Base-by-base conservation (phyloP, 306 rosid species). In the Cucurbita argyrosperma region DNA sequence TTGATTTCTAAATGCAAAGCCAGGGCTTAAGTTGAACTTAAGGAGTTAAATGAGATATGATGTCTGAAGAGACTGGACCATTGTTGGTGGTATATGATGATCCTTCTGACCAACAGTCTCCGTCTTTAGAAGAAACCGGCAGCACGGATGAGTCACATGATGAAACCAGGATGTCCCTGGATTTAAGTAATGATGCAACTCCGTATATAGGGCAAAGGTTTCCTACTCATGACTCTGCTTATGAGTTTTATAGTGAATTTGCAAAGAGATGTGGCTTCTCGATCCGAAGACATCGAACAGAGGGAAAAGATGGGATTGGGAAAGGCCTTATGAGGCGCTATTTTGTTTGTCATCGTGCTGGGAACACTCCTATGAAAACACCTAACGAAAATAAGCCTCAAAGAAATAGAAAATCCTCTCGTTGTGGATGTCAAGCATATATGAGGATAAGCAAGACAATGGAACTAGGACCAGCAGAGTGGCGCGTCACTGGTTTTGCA, bases 321-420 rank as follows among this genome's bases (percentile, higher is more conserved):
- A 93, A 90, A 75, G 98, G 98, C 78, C 96, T 93, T 53, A 93
- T 96, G 2, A 83, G 98, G 23, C 96, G 96, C 73, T 90, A 90
- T 92, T 92, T 92, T 77, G 96, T 92, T 43, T 90, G 98, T 64
- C 98, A 92, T 79, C 96, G 96, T 57, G 98, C 98, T 75, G 98
- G 98, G 7, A 93, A 88, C 71, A 93, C 97, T 65, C 98, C 98
- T 75, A 81, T 74, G 46, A 93, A 93, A 80, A 75, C 81, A 37
- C 83, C 92, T 19, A 84, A 59, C 9, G 87, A 93, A 63, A 90
- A 84, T 76, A 93, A 93, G 79, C 96, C 98, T 70, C 96, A 90
- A 82, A 86, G 98, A 68, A 93, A 93, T 53, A 76, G 96, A 75
- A 93, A 93, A 76, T 93, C 98, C 70, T 93, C 97, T n/a, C 82